Evolutionary conservation across 2,329 filamentous ascomycete species (phyloP).

Genomic region (Diaporthe capsici): DNA sequence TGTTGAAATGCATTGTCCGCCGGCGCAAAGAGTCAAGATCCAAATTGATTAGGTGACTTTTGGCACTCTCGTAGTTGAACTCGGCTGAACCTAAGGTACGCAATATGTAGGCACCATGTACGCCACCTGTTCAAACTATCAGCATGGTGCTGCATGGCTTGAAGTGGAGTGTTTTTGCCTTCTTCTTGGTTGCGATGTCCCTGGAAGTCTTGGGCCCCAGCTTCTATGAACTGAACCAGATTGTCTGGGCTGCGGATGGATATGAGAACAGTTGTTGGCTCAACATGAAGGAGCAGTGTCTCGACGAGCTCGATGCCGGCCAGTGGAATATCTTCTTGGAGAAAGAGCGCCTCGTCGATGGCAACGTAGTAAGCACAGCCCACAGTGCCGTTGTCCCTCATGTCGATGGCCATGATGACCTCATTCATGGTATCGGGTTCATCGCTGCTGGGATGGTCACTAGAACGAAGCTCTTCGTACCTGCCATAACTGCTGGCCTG

Average conservation of each 20-base stretch:
- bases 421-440: constrained; percentile 66
- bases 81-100: constrained; percentile 79
- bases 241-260: constrained; percentile 61
- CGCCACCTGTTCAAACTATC: constrained; percentile 49
- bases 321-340: constrained; percentile 82
- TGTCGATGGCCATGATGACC: constrained; percentile 84
- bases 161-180: constrained; percentile 41
- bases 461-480: background rate
- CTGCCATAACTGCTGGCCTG: constrained; percentile 15
- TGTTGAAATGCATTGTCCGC: constrained; percentile 72
- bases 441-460: constrained; percentile 38
- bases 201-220: constrained; percentile 51
- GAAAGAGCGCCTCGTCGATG: constrained; percentile 76
- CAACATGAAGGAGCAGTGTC: constrained; percentile 67
- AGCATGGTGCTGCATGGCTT: background rate
- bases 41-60: constrained; percentile 74
- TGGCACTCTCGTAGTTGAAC: constrained; percentile 78
- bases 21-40: constrained; percentile 63
- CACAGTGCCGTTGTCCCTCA: constrained; percentile 77
- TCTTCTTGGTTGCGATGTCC: constrained; percentile 43
- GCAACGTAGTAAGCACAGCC: constrained; percentile 89
- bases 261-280: constrained; percentile 70
- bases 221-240: constrained; percentile 55
- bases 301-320: constrained; percentile 80
- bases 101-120: constrained; percentile 63